Base-by-base conservation (phyloP, 768 basidiomycete species). In the Lyophyllum shimeji region DNA sequence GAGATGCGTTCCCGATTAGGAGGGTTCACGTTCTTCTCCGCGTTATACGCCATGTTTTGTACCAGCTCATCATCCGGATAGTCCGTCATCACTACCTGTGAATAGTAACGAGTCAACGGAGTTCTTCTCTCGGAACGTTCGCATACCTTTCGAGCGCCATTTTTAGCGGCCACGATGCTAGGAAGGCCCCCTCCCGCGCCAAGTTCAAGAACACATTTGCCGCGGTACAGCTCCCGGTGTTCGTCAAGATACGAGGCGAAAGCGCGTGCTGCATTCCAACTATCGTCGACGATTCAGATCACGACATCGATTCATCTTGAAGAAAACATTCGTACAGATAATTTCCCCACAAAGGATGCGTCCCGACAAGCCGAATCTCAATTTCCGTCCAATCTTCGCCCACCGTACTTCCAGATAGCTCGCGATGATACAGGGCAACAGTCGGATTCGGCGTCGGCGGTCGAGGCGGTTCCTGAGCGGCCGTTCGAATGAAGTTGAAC, bases 141-240 rank as follows among this genome's bases (percentile, higher is more conserved):
- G 64, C 76, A n/a, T 18, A 91, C 94, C 65, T 81, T 82, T 39
- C 68, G 64, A 0, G 94, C 93, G 0, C 87, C 89, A 55, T 85
- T 86, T 39, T 86, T 81, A 0, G 80, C 83, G 0, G 87, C 76
- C 1, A 95, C 82, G 7, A 99, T 76, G 3, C 90, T 85, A 0
- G 97, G 97, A 6, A 98, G 75, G 2, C 87, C 96, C 1, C 93
- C 95, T 0, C 95, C 97, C 0, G 97, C 97, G 0, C 97, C 97
- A 0, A 98, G 82, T 68, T 99, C 97, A 1, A 98, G 76, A 0
- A 98, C 84, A 23, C 63, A 69, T 7, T 62, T 60, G 46, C 67
- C 70, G 33, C 70, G 74, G 44, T 82, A 85, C 0, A 87, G 60
- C 0, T 76, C 68, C 0, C 65, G 63, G 52, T 86, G 76, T 11